Conservation (phyloP, 2,329 filamentous ascomycete species). For the Colletotrichum acutatum region DNA sequence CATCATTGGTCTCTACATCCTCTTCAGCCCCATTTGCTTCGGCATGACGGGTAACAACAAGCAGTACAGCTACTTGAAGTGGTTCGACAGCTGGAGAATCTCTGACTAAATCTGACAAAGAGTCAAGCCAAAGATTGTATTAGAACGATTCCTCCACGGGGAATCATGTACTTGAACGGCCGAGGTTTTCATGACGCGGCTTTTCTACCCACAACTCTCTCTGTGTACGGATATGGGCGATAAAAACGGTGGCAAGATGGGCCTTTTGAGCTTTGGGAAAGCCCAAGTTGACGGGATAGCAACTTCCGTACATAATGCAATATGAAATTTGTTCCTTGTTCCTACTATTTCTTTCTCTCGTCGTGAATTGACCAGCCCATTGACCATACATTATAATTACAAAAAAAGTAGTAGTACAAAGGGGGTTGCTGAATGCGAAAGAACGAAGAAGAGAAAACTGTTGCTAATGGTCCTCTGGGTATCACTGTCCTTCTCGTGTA, state of each 20-base stretch:
- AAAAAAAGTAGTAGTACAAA: constrained; percentile 26
- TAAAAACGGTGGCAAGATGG: constrained; percentile 3
- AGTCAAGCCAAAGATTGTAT: neutral
- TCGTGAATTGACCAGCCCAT: neutral
- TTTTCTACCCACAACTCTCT: constrained; percentile 13
- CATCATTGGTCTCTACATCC: constrained; percentile 84
- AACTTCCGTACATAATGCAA: constrained; percentile 31
- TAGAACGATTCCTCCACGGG: neutral
- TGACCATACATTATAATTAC: constrained; percentile 30
- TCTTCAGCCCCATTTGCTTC: constrained; percentile 95
- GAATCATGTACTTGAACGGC: constrained; percentile 1
- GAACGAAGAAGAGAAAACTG: constrained; percentile 16
- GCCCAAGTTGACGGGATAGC: constrained; percentile 3
- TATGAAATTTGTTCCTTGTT: constrained; percentile 30
- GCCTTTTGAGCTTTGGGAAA: constrained; percentile 2
- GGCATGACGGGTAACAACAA: constrained; percentile 89
- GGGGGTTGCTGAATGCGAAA: constrained; percentile 6
- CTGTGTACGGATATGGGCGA: constrained; percentile 17
- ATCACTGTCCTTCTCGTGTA: constrained; percentile 32
- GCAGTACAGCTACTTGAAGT: constrained; percentile 92
- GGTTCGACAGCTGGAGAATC: constrained; percentile 90
- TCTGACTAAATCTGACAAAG: constrained; percentile 60
- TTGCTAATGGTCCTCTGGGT: constrained; percentile 30
- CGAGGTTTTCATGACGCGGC: neutral
- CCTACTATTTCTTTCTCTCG: neutral